These are phyloP conservation scores for Naematelia aurantialba DNA, from an alignment of 768 basidiomycete genomes.

Conservation along the genomic window DNA sequence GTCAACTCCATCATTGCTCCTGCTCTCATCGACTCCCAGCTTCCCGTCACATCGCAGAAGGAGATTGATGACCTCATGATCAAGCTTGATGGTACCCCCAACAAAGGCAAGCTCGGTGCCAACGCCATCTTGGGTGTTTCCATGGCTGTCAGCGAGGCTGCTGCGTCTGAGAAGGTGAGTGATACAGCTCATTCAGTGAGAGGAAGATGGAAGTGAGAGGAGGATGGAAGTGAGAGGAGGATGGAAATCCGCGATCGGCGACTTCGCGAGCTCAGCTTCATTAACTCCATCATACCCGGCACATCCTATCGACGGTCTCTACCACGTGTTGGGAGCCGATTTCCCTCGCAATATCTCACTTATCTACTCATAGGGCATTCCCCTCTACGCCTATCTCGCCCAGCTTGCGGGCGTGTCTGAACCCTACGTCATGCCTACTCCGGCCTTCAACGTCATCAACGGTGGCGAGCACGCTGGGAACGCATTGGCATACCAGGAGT, in stretches of 20 bases:
- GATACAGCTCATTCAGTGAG: not conserved
- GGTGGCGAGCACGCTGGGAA: conserved; percentile 99
- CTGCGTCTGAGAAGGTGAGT: conserved; percentile 75
- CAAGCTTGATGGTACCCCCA: conserved; percentile 92
- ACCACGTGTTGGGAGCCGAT: no score
- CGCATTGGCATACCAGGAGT: conserved; percentile 99
- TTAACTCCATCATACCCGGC: no score
- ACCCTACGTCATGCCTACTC: conserved; percentile 85
- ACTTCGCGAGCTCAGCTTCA: no score
- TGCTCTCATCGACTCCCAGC: conserved; percentile 73
- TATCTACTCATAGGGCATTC: conserved; percentile 60
- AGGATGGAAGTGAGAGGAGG: no score
- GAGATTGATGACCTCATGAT: conserved; percentile 97
- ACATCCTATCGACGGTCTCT: no score
- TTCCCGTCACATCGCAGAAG: conserved; percentile 84
- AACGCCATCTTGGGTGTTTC: conserved; percentile 99
- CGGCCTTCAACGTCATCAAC: conserved; percentile 99
- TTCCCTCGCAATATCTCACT: not conserved
- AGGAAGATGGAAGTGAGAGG: no score
- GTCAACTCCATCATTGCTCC: conserved; percentile 90
- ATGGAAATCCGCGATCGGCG: no score
- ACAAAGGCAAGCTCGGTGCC: conserved; percentile 99
- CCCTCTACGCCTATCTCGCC: conserved; percentile 93
- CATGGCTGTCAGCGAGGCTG: conserved; percentile 90
- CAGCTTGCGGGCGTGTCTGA: conserved; percentile 92